phyloP scores from a whole-genome alignment of 1,284 basidiomycete genomes.

The Afroboletus lepidellus region DNA sequence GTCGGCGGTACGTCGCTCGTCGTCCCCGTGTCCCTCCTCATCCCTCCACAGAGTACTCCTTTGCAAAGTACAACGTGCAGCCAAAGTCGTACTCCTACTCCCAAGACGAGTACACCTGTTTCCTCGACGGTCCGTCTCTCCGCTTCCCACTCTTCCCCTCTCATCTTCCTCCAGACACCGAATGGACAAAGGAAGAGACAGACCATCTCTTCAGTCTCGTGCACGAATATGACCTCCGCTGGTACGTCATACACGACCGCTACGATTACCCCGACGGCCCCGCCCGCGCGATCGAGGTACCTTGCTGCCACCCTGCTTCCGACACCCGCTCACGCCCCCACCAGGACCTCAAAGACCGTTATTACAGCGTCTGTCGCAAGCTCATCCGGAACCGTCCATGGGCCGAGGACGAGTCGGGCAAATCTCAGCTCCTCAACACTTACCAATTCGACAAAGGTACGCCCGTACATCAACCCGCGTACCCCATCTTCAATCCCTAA shows the following conservation, averaged over 20 bases:
- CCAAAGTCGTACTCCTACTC: slow-evolving; percentile 79
- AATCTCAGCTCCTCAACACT: slow-evolving; percentile 64
- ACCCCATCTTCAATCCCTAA: background rate
- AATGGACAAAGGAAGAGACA: slow-evolving; percentile 95
- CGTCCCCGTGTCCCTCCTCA: background rate
- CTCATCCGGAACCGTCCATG: slow-evolving; percentile 83
- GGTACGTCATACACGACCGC: slow-evolving; percentile 89
- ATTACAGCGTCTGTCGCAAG: slow-evolving; percentile 90
- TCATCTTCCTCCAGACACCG: slow-evolving; percentile 52
- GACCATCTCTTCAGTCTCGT: slow-evolving; percentile 88
- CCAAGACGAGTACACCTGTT: slow-evolving; percentile 85
- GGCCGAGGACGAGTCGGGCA: slow-evolving; percentile 74
- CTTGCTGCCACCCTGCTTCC: slow-evolving; percentile 10
- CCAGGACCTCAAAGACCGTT: slow-evolving; percentile 93
- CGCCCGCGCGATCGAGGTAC: slow-evolving; percentile 68
- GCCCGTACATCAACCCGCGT: background rate
- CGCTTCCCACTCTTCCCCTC: background rate
- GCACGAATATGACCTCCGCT: slow-evolving; percentile 84
- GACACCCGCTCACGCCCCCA: slow-evolving; percentile 1
- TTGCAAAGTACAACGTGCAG: slow-evolving; percentile 78
- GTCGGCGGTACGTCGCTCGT: slow-evolving; percentile 46
- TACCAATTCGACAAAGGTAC: slow-evolving; percentile 85
- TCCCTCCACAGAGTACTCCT: slow-evolving; percentile 59
- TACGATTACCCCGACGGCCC: slow-evolving; percentile 69
- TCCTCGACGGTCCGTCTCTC: slow-evolving; percentile 64